phyloP scores from a whole-genome alignment of 352 stramenopile species.

The Globisporangium echinulatum region DNA sequence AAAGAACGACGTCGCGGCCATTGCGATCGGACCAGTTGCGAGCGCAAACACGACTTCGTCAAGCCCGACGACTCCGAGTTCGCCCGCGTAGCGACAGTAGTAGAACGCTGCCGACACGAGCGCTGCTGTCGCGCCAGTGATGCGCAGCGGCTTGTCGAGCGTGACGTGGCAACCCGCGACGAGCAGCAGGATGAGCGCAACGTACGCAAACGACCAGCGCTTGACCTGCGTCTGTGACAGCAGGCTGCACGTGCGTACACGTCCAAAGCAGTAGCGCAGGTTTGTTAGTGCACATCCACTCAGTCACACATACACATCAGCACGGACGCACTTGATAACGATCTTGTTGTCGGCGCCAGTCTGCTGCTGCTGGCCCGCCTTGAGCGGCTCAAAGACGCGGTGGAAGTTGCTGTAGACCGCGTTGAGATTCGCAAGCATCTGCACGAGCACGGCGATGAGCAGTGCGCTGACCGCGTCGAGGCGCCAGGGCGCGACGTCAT shows the following conservation, averaged over 20 bases:
- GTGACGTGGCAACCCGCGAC: slow-evolving; percentile 31
- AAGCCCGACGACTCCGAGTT: slow-evolving; percentile 35
- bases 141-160: slow-evolving; percentile 26
- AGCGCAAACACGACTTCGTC: slow-evolving; percentile 45
- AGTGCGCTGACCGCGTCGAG: slow-evolving; percentile 34
- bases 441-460: slow-evolving; percentile 45
- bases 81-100: slow-evolving; percentile 42
- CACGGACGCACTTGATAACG: slow-evolving; percentile 50
- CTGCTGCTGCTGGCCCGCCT: slow-evolving; percentile 16
- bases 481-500: slow-evolving; percentile 24
- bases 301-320: background rate
- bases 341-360: slow-evolving; percentile 33
- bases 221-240: slow-evolving; percentile 66
- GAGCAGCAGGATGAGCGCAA: slow-evolving; percentile 32
- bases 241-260: slow-evolving; percentile 26
- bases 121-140: slow-evolving; percentile 20
- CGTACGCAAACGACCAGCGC: slow-evolving; percentile 61
- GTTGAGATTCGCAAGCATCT: slow-evolving; percentile 69
- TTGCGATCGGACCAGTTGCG: slow-evolving; percentile 44
- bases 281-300: background rate
- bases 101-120: slow-evolving; percentile 38
- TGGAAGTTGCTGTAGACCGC: slow-evolving; percentile 68
- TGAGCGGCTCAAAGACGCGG: slow-evolving; percentile 36
- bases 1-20: slow-evolving; percentile 46
- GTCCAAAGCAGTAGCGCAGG: background rate